Evolutionary conservation across 2,329 filamentous ascomycete genomes (phyloP), one percentile per base, ranked within the genome.

Genomic region (Aspergillus aculeatus): DNA sequence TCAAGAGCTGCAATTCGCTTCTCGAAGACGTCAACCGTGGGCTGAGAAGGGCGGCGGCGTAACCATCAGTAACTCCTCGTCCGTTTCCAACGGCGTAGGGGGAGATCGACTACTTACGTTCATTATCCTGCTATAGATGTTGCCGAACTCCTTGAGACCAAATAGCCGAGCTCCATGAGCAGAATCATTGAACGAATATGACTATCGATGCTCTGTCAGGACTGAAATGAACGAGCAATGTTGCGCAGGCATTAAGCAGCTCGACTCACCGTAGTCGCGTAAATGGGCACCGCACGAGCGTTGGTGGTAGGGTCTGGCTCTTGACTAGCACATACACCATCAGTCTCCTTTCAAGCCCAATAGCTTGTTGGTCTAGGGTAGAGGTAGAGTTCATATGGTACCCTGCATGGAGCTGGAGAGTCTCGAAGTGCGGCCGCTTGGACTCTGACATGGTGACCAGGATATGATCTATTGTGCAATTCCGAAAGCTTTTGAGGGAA

Each of bases 51-150:
- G 16, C 26, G n/a, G 53, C 12, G n/a, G 53, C 12, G 12, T 16
- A n/a, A 2, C 9, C 5, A n/a, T 47, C 32, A 55, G 53, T 23
- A 16, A 16, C 11, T 11, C n/a, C 24, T 19, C 53, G 6, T 7
- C 12, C 6, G 6, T 44, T 44, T 14, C 12, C 12, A 35, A 19
- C 14, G 16, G 38, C 38, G 19, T 26, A 24, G 5, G 5, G n/a
- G 26, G 2, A 14, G 24, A 24, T 3, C 55, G 59, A 21, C 59
- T 14, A 78, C 85, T 73, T 72, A 92, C 90, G 78, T 98, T 97
- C 89, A 91, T 92, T 70, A 99, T 92, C 65, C 95, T 91, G 76
- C 89, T 95, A 84, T 99, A 99, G 77, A 98, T 96, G 80, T 98
- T 98, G 78, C 93, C 95, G 71, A 91, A 90, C 80, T 98, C 92